Base-by-base conservation (phyloP, 306 rosid genomes). In the Boehmeria nivea region DNA sequence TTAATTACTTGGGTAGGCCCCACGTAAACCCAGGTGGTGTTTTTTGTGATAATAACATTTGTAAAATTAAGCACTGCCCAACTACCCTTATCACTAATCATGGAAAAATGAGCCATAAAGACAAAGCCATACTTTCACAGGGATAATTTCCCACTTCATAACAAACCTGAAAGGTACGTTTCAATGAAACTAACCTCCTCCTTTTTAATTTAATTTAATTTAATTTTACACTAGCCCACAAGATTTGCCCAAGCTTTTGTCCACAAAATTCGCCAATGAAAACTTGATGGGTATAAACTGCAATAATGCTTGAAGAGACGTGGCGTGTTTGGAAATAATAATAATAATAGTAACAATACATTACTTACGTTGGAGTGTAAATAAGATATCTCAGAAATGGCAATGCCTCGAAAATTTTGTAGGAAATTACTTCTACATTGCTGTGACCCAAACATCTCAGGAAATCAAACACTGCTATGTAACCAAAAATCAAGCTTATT, bases 301-400 rank as follows among this genome's bases (percentile, higher is more conserved):
- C 8, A 31, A 0, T 4, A 2, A 31, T 4, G 1, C 5, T 1
- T 4, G 36, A 31, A 31, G 36, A 31, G 36, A 18, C 16, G 28
- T 19, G 59, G 5, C 17, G 59, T 54, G 43, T 3, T 18, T 1
- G 1, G 10, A 11, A 27, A 6, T 14, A 28, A 28, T 8, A 23
- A 31, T n/a, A n/a, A n/a, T n/a, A n/a, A n/a, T n/a, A n/a, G n/a
- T n/a, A n/a, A n/a, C n/a, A n/a, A n/a, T n/a, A n/a, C n/a, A n/a
- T n/a, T 19, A 73, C 99, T 81, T 74, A 93, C 99, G 96, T 78
- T 34, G 99, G 95, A 25, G 96, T 93, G 58, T 81, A 85, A 43
- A 87, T 59, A 50, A 93, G 40, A 61, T 85, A 87, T 77, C 72
- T 79, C 45, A 85, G 77, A 19, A 83, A 37, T 9, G 94, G 96